These are phyloP conservation scores for Fraxinus floribunda DNA, from an alignment of 305 asterid species.

Conservation along the genomic window DNA sequence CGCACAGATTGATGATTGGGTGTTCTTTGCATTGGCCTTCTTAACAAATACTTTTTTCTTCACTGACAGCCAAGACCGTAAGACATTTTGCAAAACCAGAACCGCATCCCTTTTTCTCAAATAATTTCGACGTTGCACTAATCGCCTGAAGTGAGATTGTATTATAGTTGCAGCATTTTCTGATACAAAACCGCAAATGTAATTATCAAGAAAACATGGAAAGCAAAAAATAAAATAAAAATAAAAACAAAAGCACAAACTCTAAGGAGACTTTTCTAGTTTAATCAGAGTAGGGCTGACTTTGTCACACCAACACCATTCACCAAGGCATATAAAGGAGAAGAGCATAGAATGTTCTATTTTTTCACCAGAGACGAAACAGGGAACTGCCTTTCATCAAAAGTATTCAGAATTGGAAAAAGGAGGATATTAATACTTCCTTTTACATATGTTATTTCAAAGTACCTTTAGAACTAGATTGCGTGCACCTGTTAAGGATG, in stretches of 20 bases:
- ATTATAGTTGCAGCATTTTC: conserved; percentile 88
- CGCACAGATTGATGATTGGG: conserved; percentile 41
- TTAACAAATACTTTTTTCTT: conserved; percentile 36
- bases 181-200: conserved; percentile 35
- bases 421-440: not conserved
- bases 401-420: not conserved
- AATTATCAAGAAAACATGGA: conserved; percentile 14
- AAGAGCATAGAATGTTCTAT: not conserved
- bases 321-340: not conserved
- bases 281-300: not conserved
- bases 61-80: conserved; percentile 59
- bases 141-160: conserved; percentile 69
- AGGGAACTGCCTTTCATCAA: not conserved
- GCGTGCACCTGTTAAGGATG: not conserved
- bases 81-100: conserved; percentile 55
- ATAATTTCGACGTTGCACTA: conserved; percentile 46
- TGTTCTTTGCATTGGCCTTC: conserved; percentile 32
- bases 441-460: not conserved
- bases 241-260: not conserved
- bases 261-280: not conserved
- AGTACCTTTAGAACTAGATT: not conserved
- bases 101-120: conserved; percentile 52
- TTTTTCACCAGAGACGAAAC: not conserved
- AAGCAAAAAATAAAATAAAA: not conserved
- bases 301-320: not conserved